Base-by-base conservation (phyloP, 2,329 filamentous ascomycete species). In the Neofusicoccum laricinum region DNA sequence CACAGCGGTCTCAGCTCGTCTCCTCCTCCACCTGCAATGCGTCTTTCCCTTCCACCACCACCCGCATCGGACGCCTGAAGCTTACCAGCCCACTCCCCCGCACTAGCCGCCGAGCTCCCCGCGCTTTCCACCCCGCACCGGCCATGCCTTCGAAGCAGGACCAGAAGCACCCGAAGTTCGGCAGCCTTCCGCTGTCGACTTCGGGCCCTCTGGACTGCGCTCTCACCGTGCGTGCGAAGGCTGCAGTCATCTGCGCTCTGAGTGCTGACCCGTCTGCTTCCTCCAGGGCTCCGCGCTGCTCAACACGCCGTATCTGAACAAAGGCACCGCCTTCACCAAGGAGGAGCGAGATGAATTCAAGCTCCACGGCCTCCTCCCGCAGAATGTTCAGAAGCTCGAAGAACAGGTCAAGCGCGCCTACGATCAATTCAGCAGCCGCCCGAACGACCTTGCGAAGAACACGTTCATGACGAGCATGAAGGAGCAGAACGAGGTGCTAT, bases 381-480 rank as follows among this genome's bases (percentile, higher is more conserved):
- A 85, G 8, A 85, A 88, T 71, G 80, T 92, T 6, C 90, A 94
- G 72, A 90, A 86, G 0, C 82, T 96, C 4, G 89, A 93, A 4
- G 86, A 92, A 71, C 93, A 96, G 73, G 86, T 86, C 57, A 79
- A 86, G 64, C 85, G 93, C 25, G 92, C 93, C 0, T 96, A 96
- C 74, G 78, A 92, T 69, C 93, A 97, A 73, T 96, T 93, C 77
- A 80, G 78, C 19, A 85, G 81, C 2, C 82, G 85, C 2, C 73
- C 77, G 0, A 85, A 89, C 73, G 85, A 89, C 67, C 77, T 96
- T 41, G 88, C 89, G 43, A 96, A 95, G 79, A 96, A 96, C 70
- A 93, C 91, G 0, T 96, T 96, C 73, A 84, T 96, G 82, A 91
- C 90, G 0, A 92, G 89, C 57, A 81, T 96, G 80, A 93, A 92